Evolutionary conservation across 2,329 filamentous ascomycete species (phyloP).

Genomic region (Purpureocillium takamizusanense): DNA sequence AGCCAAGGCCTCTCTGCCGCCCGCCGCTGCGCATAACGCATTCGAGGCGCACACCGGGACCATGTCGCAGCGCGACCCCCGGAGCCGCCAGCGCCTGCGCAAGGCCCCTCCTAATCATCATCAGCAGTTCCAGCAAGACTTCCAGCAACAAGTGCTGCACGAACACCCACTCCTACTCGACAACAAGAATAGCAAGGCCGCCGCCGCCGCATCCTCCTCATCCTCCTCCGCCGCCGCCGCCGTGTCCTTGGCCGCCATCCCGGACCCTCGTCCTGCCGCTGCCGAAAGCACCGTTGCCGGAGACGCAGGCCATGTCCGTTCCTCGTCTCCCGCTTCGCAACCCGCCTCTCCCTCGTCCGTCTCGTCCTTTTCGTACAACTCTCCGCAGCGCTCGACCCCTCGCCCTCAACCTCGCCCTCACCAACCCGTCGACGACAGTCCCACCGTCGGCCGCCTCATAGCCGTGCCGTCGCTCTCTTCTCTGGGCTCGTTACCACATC

Average conservation of each 20-base stretch:
- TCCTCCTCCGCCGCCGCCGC: too few relatives aligned
- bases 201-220: not conserved
- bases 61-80: slow-evolving; percentile 45
- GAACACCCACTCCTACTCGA: not conserved
- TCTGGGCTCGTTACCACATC: slow-evolving; percentile 13
- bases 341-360: not conserved
- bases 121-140: slow-evolving; percentile 5
- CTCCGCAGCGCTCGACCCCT: slow-evolving; percentile 3
- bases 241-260: not conserved
- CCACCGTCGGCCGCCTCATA: slow-evolving; percentile 31
- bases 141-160: slow-evolving; percentile 8
- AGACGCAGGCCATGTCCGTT: slow-evolving; percentile 1
- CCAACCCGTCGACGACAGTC: slow-evolving; percentile 30
- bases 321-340: not conserved
- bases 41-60: slow-evolving; percentile 17
- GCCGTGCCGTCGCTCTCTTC: slow-evolving; percentile 10
- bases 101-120: not conserved
- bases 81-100: slow-evolving; percentile 30
- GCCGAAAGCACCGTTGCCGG: not conserved
- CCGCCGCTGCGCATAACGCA: slow-evolving; percentile 4
- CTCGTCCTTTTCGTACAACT: slow-evolving; percentile 7
- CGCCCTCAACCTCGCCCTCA: slow-evolving; percentile 12
- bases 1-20: slow-evolving; percentile 5
- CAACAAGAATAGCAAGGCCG: slow-evolving; percentile 3
- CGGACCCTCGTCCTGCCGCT: slow-evolving; percentile 1